Conservation (phyloP, 306 rosid species). For the Glycine soja region DNA sequence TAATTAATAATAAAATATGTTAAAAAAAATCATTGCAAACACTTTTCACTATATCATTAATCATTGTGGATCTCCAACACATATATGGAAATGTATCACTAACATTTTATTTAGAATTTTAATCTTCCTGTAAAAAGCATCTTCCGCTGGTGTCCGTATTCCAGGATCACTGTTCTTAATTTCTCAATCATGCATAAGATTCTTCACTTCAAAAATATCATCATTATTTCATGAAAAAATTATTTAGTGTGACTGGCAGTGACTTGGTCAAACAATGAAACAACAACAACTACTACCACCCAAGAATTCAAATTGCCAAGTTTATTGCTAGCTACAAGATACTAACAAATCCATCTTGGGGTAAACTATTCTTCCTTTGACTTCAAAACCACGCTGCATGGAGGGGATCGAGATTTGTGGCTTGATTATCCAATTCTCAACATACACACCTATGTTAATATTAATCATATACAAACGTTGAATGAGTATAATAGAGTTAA, state of each 20-base stretch:
- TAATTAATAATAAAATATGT: no score
- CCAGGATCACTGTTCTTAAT: slow-evolving; percentile 42
- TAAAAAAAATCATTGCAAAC: no score
- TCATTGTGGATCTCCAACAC: no score
- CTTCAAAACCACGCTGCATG: slow-evolving; percentile 28
- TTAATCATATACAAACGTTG: background rate
- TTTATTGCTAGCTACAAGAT: background rate
- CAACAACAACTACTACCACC: background rate
- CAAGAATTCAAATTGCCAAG: background rate
- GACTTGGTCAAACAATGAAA: slow-evolving; percentile 14
- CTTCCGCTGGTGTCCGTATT: background rate
- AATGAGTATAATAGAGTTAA: background rate
- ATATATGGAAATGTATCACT: no score
- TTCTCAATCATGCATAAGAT: slow-evolving; percentile 30
- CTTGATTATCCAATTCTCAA: background rate
- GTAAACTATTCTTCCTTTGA: background rate
- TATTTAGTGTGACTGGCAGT: background rate
- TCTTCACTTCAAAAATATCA: background rate
- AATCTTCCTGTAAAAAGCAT: background rate
- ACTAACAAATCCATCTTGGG: background rate
- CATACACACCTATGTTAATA: background rate
- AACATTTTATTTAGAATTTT: background rate
- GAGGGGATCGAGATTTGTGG: background rate
- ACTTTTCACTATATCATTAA: no score
- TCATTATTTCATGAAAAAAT: background rate